These are phyloP conservation scores for Prunus fruticosa DNA, from an alignment of 306 rosid genomes.

Conservation along the genomic window DNA sequence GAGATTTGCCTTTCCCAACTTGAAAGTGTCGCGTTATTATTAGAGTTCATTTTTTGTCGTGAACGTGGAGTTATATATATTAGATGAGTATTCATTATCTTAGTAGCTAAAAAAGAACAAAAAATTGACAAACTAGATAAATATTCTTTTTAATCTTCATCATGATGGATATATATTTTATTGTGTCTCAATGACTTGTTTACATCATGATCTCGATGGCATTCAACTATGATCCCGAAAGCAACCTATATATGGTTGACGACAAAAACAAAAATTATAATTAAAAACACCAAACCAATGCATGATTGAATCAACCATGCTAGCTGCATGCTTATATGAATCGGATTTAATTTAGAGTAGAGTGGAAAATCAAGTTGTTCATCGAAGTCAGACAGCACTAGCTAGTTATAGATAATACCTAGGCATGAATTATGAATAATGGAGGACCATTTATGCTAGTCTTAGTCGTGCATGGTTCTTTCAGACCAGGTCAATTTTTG, in stretches of 20 bases:
- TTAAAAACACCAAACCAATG: background rate
- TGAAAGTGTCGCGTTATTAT: no score
- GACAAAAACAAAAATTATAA: background rate
- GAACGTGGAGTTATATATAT: no score
- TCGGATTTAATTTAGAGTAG: no score
- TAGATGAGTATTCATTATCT: no score
- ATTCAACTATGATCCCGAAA: slow-evolving; percentile 6
- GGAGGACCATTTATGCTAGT: slow-evolving; percentile 29
- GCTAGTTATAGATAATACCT: background rate
- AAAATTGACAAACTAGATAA: no score
- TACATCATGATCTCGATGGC: background rate
- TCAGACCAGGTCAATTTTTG: slow-evolving; percentile 37
- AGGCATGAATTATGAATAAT: slow-evolving; percentile 5
- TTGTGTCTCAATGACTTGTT: background rate
- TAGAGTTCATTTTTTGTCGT: no score
- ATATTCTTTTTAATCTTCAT: no score
- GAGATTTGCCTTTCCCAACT: no score
- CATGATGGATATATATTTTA: no score
- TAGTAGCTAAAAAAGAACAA: no score
- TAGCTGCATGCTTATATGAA: background rate
- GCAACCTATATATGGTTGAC: background rate
- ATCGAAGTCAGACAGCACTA: slow-evolving; percentile 10
- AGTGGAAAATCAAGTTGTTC: slow-evolving; percentile 15
- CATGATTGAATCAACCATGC: background rate
- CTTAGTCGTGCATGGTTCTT: slow-evolving; percentile 20